Base-by-base conservation (phyloP, 1,139 yeast species). In the Pneumocystis sp. region DNA sequence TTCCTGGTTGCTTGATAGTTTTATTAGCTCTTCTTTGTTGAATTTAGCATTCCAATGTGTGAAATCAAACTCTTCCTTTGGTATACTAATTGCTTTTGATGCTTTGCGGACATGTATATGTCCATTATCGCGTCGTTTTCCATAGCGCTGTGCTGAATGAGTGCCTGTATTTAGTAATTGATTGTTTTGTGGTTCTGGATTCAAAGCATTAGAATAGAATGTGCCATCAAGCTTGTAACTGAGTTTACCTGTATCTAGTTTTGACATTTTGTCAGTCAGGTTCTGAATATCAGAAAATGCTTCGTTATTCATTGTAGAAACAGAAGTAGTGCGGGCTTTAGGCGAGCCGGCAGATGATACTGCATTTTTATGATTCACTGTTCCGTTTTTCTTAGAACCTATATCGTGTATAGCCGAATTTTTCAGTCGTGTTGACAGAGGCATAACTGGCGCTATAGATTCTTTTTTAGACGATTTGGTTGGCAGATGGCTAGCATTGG, bases 331-430 rank as follows among this genome's bases (percentile, higher is more conserved):
- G 63, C 63, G 65, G 61, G 45, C 61, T 44, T 50, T 63, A 29
- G 59, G 31, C 25, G 61, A 61, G 56, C 65, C 44, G 19, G 59
- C 56, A 40, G 66, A 45, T 21, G 66, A 61, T 34, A 29, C 61
- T 19, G 63, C 59, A 34, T 68, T 79, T 70, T 80, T 80, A 69
- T 82, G 78, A 6, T 67, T 66, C 31, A 68, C 62, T 10, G 65
- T 67, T 5, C 67, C 70, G 12, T 67, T 68, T 21, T 70, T 69
- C 72, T 63, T 64, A 64, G 63, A 65, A 59, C 59, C 64, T 10
- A 66, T 65, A 31, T 62, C 61, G 44, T 63, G 66, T 67, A 61
- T 62, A 62, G 77, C 77, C 42, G 79, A 80, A n/a, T 77, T 75
- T 40, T 79, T 25, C 10, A 59, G 15, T 19, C 63, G 67, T n/a